phyloP scores from a whole-genome alignment of 73 alveolate genomes.

The Paramecium caudatum region DNA sequence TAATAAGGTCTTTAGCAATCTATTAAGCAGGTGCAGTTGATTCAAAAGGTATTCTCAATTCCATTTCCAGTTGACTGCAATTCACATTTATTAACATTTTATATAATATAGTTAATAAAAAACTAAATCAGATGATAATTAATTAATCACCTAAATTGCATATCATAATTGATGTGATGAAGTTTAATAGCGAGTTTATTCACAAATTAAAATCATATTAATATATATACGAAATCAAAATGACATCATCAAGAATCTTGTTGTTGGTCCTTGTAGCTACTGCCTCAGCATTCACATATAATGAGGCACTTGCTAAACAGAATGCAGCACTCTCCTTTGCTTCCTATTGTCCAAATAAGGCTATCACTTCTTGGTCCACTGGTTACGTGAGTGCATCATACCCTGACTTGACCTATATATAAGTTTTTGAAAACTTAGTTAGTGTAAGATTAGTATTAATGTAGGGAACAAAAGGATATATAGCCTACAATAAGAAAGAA shows the following conservation, averaged over 20 bases:
- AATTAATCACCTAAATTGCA: constrained; percentile 1
- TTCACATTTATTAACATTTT: too few relatives aligned
- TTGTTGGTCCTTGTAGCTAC: constrained; percentile 29
- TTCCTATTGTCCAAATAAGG: constrained; percentile 63
- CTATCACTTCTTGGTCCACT: constrained; percentile 22
- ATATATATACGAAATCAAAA: constrained; percentile 13
- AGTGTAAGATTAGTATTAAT: background rate
- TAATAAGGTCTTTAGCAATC: too few relatives aligned
- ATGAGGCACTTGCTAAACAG: constrained; percentile 42
- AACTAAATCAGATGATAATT: background rate
- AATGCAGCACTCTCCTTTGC: constrained; percentile 65
- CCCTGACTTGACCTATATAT: constrained; percentile 20
- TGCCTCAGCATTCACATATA: constrained; percentile 33
- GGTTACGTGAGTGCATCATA: constrained; percentile 50
- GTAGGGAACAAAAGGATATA: constrained; percentile 67
- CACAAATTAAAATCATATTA: constrained; percentile 4
- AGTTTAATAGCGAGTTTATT: background rate
- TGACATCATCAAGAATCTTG: constrained; percentile 61
- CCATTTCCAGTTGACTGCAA: too few relatives aligned
- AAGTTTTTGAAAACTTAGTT: constrained; percentile 54
- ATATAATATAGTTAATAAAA: background rate
- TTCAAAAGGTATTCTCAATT: too few relatives aligned
- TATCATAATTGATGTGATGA: constrained; percentile 8
- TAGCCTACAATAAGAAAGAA: constrained; percentile 13
- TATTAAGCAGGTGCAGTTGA: too few relatives aligned